Evolutionary conservation across 1,139 yeast genomes (phyloP), one percentile per base, ranked within the genome.

Genomic region (Debaryomyces nepalensis): DNA sequence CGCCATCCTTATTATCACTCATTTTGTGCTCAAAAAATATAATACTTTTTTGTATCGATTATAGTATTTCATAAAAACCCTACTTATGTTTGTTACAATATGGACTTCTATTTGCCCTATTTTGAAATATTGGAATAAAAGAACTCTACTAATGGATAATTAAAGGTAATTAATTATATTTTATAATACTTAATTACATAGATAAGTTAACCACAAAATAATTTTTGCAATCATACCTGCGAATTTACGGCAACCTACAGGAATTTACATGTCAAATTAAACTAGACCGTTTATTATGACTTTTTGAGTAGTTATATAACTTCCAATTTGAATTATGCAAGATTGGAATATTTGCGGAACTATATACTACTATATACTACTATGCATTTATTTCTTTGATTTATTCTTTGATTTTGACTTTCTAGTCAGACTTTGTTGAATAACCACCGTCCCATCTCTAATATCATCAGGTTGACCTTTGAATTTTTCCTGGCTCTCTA

Each of bases 401-500:
- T 52, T 53, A 41, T 54, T 60, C 43, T 54, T 54, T 38, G 50
- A 51, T 16, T 49, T 47, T 19, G 57, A 36, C 19, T 52, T 45
- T 30, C 42, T 48, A n/a, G 50, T 36, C 11, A 47, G 42, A 29
- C 47, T 50, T 29, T 53, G 58, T 43, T 66, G 69, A 26, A 74
- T 59, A 2, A 85, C 71, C 0, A 87, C 67, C 2, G 83, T 79
- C 0, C 96, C 96, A 47, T 88, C 85, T 50, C 71, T 79, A 10
- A 85, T 82, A 33, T 84, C 91, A 12, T 84, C 85, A 2, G 81
- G 75, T 18, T 87, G 85, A 55, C 82, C 77, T 52, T 82, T 78
- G 53, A 88, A 77, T 60, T 83, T 86, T 43, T 82, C 86, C 56
- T 79, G 87, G 3, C 87, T 77, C 47, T 87, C 95, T 40, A 89